Base-by-base conservation (phyloP, 2,329 filamentous ascomycete species). In the Penicillium glabrum region DNA sequence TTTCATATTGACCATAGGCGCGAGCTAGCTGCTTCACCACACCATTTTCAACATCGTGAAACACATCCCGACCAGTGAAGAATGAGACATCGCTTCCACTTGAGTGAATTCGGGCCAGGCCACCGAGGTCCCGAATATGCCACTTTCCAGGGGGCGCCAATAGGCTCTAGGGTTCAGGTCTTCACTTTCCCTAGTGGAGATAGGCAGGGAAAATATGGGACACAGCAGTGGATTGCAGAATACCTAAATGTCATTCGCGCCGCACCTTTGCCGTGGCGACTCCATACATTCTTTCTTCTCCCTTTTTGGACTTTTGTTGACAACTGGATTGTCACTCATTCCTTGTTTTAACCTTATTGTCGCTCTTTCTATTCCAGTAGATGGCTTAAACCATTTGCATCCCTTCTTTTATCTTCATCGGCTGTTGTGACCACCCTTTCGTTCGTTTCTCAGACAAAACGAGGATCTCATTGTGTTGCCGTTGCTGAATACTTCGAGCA, bases 201-300 rank as follows among this genome's bases (percentile, higher is more conserved):
- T 16, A 31, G 10, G 9, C n/a, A 24, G 3, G 5, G 7, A 5
- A 50, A 14, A 23, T 14, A 46, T 46, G 26, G 31, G 33, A 19
- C 24, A n/a, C 10, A 16, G 46, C 5, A 8, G 39, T 44, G 39
- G 41, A 21, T 47, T 3, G 10, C 24, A n/a, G 14, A 48, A 23
- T 48, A 33, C 46, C 46, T 48, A 62, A 63, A 65, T 65, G 57
- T 46, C 55, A 54, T 53, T 50, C 47, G 44, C 54, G 46, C 47
- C 46, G 43, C 45, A 46, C 51, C 45, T 56, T 57, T 49, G 26
- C 47, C 45, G 54, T 51, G 41, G 53, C 56, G 49, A 16, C 37
- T 48, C 51, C 50, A 29, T 55, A 62, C 63, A 63, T 63, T 63
- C 60, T 39, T 63, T 63, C 58, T 39, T 60, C 63, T 60, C 63